Base-by-base conservation (phyloP, 2,329 filamentous ascomycete species). In the Conoideocrella luteorostrata region DNA sequence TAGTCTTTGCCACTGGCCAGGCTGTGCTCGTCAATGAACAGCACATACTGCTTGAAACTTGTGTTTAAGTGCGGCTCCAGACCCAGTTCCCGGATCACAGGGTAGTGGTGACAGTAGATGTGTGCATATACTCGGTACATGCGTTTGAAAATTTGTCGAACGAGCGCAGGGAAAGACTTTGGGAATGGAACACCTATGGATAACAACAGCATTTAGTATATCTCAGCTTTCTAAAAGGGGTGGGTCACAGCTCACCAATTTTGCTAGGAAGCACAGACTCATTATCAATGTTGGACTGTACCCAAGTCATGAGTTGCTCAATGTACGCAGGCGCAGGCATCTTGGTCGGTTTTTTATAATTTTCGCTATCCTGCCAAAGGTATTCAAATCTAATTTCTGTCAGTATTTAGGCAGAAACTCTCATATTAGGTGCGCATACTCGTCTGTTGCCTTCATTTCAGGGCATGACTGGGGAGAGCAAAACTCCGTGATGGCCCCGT, bases 361-460 rank as follows among this genome's bases (percentile, higher is more conserved):
- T 85, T 58, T 95, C 89, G 49, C 77, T 86, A 67, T 98, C 91
- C 70, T 98, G 93, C 93, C 93, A 98, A 53, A 98, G 83, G 67
- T 98, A 98, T 67, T 98, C 93, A 66, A 97, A 98, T 60, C 87
- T 91, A 47, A 28, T 2, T 13, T 13, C 17, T 10, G 43, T 39
- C 30, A 40, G 17, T 10, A 13, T 11, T n/a, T 13, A 17, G 22
- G 13, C 34, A 15, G 20, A 30, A 17, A 23, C 12, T 10, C 21
- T n/a, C 36, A 12, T 23, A 12, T 13, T 7, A 10, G 12, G 9
- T 18, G n/a, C 13, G 26, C 80, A 52, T 76, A 93, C 85, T 98
- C 93, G 69, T 98, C 94, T 9, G 93, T 98, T n/a, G 93, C 93
- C 69, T 98, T 98, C 93, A 98, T 98, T 70, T 97, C 93, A 1